Percentiles rank a stretch among this genome's conserved stretches.
These are phyloP conservation scores for Chalaropsis ovoidea DNA, from an alignment of 2,329 filamentous ascomycete species.

Conservation along the genomic window DNA sequence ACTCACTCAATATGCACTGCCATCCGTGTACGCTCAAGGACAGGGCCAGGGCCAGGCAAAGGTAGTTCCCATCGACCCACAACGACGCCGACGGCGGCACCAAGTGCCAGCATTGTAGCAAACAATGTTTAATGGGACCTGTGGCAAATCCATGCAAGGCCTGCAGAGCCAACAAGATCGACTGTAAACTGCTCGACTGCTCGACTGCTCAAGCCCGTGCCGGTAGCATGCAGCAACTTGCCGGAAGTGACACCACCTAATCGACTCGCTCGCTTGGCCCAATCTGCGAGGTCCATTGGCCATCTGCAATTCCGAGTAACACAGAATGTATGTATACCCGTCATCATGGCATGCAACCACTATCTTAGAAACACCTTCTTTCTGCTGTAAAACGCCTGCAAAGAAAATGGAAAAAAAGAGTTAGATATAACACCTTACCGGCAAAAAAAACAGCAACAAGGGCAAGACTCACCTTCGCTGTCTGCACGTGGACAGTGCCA, in stretches of 20 bases:
- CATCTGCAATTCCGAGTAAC: background rate
- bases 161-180: slow-evolving; percentile 44
- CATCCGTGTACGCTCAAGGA: no score
- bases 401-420: no score
- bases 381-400: no score
- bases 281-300: slow-evolving; percentile 37
- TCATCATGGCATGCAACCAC: no score
- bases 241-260: slow-evolving; percentile 49
- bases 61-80: slow-evolving; percentile 46
- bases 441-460: background rate
- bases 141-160: slow-evolving; percentile 54
- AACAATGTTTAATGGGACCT: slow-evolving; percentile 47
- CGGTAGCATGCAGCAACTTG: slow-evolving; percentile 50
- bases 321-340: no score
- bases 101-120: slow-evolving; percentile 46
- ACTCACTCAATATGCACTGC: no score
- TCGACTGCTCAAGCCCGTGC: slow-evolving; percentile 39
- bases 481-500: slow-evolving; percentile 30
- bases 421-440: no score
- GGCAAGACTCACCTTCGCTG: slow-evolving; percentile 36
- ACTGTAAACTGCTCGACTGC: slow-evolving; percentile 33
- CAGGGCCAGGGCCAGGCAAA: slow-evolving; percentile 55
- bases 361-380: no score
- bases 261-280: slow-evolving; percentile 30
- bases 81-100: slow-evolving; percentile 41